Evolutionary conservation across 805 yeast genomes (phyloP).

Genomic region (Barnettozyma californica): DNA sequence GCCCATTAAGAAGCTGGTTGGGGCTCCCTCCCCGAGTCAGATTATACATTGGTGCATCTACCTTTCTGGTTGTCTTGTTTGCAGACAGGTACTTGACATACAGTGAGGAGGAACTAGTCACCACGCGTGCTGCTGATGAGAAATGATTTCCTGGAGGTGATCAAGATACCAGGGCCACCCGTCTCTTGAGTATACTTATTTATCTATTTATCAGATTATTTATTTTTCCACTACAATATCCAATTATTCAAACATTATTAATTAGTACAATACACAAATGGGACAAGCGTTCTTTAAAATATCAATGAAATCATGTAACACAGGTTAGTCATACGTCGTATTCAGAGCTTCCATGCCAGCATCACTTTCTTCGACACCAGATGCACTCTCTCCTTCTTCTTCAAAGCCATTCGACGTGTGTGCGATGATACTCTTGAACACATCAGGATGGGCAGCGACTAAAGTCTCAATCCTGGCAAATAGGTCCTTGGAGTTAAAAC

Average conservation of each 20-base stretch:
- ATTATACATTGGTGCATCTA: constrained; percentile 24
- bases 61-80: constrained; percentile 24
- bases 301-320: not conserved
- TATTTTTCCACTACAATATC: not conserved
- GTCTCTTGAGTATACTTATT: no score
- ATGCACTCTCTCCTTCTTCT: constrained; percentile 1
- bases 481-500: constrained; percentile 35
- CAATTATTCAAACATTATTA: not conserved
- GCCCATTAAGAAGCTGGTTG: constrained; percentile 18
- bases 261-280: not conserved
- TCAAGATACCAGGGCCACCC: no score
- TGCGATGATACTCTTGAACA: constrained; percentile 9
- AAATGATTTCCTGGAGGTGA: not conserved
- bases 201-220: no score
- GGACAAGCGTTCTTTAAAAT: not conserved
- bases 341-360: constrained; percentile 8
- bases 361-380: constrained; percentile 15
- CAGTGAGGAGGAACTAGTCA: constrained; percentile 9
- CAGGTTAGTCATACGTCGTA: constrained; percentile 10
- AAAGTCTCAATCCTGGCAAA: constrained; percentile 29
- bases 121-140: not conserved
- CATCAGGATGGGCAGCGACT: constrained; percentile 23
- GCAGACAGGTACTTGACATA: constrained; percentile 21
- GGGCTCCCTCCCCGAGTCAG: constrained; percentile 21
- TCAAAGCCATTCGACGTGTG: not conserved